A percentile compares a stretch with the other conserved stretches of the same genome.
These are phyloP conservation scores for Penicillium sp. DNA, from an alignment of 2,329 filamentous ascomycete genomes.

Conservation along the genomic window DNA sequence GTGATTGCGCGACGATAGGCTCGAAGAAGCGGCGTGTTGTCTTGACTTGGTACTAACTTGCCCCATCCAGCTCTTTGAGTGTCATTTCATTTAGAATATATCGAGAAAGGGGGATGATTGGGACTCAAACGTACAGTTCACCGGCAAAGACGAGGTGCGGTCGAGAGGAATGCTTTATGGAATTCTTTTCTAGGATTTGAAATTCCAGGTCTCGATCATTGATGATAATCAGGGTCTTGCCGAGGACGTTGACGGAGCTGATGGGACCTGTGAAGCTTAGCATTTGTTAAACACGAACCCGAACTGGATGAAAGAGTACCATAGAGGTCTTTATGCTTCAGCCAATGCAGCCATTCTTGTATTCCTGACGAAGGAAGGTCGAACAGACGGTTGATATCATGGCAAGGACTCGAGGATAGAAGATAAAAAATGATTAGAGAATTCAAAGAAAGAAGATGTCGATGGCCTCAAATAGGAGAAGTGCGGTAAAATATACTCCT, in stretches of 20 bases:
- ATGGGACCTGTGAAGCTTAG: no score
- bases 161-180: slow-evolving; percentile 39
- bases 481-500: neutral
- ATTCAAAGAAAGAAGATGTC: neutral
- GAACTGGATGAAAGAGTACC: slow-evolving; percentile 5
- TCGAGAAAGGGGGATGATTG: neutral
- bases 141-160: slow-evolving; percentile 32
- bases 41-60: no score
- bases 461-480: neutral
- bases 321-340: neutral
- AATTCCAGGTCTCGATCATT: slow-evolving; percentile 39
- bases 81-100: no score
- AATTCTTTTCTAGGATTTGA: slow-evolving; percentile 42
- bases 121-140: slow-evolving; percentile 4
- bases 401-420: neutral
- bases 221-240: slow-evolving; percentile 45
- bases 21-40: no score
- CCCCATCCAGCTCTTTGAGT: no score
- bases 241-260: slow-evolving; percentile 44
- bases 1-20: no score
- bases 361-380: neutral
- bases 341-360: slow-evolving; percentile 4
- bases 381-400: neutral
- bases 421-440: neutral
- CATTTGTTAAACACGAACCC: no score